Evolutionary conservation across 495 filamentous ascomycete species (phyloP), one percentile per base, ranked within the genome.

Genomic region (Hypomontagnella monticulosa): DNA sequence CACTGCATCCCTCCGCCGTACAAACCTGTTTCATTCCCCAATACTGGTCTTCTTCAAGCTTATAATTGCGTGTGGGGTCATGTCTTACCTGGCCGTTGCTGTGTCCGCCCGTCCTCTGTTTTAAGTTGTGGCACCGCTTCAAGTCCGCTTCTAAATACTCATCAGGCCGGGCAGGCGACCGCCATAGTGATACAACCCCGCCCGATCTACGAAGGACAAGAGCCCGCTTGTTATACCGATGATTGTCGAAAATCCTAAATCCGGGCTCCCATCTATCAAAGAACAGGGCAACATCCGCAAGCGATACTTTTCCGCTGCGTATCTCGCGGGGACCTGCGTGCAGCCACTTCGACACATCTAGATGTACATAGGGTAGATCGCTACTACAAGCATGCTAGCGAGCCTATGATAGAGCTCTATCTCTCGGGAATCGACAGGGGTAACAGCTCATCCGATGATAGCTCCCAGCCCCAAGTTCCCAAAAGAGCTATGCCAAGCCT

Each of bases 401-500:
- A 67, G 15, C 59, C 55, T 63, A 19, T 56, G 49, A 63, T 58
- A 60, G 42, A 63, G 54, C 60, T 51, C 23, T 41, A 58, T 63
- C 48, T 51, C 30, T 4, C 19, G 54, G 14, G 44, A 50, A 61
- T 52, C 33, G 59, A 58, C 65, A 63, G 59, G 65, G 65, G 48
- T 63, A 48, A 38, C 36, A 50, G 23, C 47, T 42, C 32, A 33
- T 63, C 49, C 14, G 58, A 44, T 49, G 53, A 68, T 67, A 67
- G 42, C 58, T 67, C 53, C 55, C 47, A 23, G 48, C 59, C 58
- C 54, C 49, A 19, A 37, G 30, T 27, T 19, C 56, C 56, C 14
- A 67, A 63, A 63, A 50, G 50, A 63, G 55, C 50, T 57, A 34
- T 52, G 66, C 66, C 59, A 63, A 68, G 65, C 49, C 55, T 55